Base-by-base conservation (phyloP, 192 early-diverging fungal genomes). In the Geranomyces variabilis region DNA sequence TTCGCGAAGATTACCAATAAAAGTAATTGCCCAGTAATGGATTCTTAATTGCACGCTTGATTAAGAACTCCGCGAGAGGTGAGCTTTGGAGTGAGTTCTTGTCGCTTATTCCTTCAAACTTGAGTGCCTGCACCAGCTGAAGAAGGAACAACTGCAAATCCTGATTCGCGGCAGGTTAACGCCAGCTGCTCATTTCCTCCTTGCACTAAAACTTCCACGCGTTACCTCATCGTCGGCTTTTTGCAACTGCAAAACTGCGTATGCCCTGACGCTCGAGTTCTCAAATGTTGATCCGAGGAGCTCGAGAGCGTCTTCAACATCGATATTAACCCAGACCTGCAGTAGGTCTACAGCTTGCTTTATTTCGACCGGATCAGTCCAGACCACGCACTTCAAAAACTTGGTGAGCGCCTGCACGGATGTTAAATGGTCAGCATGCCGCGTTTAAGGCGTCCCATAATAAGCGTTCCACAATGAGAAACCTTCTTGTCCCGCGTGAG, bases 101-200 rank as follows among this genome's bases (percentile, higher is more conserved):
- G 8, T 76, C 78, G 29, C 71, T 79, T 21, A 95, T 81, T 33
- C 90, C 87, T 77, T 99, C 98, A 74, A 97, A 99, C 71, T 93
- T 94, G 5, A 99, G 84, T 28, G 96, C 98, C 77, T 99, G 98
- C 2, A 99, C 98, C 0, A 99, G 87, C 76, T 99, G 98, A 34
- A 99, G 75, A 33, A 99, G 83, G 81, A 96, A 99, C 26, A 97
- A 77, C 43, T 93, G 83, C 33, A 99, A 75, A 69, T 99, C 97
- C 89, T 97, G 75, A 46, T 41, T 7, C 30, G 17, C 9, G 31
- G 43, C 51, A 55, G 49, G 29, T 24, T 33, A 75, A 31, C 29
- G 10, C 44, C 12, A 53, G 21, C 21, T 15, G 51, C 31, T 26
- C 0, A 58, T 56, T 19, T 29, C 67, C 0, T 12, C 17, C 10